Evolutionary conservation across 371 early-diverging fungal species (phyloP).

Genomic region (Mortierella sp.): DNA sequence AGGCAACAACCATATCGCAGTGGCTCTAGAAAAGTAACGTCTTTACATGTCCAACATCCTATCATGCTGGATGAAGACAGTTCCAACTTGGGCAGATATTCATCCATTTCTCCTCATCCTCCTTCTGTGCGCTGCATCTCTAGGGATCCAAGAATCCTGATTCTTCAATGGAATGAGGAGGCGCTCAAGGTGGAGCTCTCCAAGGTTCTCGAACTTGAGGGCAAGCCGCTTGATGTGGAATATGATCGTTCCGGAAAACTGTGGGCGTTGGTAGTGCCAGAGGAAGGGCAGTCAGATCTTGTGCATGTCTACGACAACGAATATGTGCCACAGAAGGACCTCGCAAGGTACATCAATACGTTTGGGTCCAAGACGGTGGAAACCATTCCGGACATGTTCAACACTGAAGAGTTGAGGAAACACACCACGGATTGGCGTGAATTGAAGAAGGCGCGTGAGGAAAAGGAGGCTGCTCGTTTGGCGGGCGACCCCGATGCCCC

Average conservation of each 20-base stretch:
- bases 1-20: slow-evolving; percentile 42
- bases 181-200: slow-evolving; percentile 32
- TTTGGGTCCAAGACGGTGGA: slow-evolving; percentile 58
- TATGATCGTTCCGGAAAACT: slow-evolving; percentile 50
- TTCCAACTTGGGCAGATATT: too few species aligned
- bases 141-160: slow-evolving; percentile 41
- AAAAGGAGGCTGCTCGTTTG: slow-evolving; percentile 42
- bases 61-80: too few species aligned
- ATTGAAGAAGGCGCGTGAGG: slow-evolving; percentile 51
- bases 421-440: slow-evolving; percentile 55
- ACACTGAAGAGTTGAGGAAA: slow-evolving; percentile 67
- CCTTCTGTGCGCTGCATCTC: neutral
- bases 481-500: slow-evolving; percentile 40
- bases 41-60: too few species aligned
- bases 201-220: slow-evolving; percentile 38
- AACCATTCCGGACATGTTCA: slow-evolving; percentile 60
- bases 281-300: slow-evolving; percentile 19
- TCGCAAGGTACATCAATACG: slow-evolving; percentile 56
- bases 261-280: slow-evolving; percentile 35
- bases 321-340: slow-evolving; percentile 29
- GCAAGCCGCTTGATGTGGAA: slow-evolving; percentile 31
- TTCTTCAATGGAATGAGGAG: slow-evolving; percentile 45
- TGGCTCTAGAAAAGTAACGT: slow-evolving; percentile 43
- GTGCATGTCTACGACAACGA: slow-evolving; percentile 30
- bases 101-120: too few species aligned